phyloP scores from a whole-genome alignment of 2,329 filamentous ascomycete genomes.

The Purpureocillium lavendulum region DNA sequence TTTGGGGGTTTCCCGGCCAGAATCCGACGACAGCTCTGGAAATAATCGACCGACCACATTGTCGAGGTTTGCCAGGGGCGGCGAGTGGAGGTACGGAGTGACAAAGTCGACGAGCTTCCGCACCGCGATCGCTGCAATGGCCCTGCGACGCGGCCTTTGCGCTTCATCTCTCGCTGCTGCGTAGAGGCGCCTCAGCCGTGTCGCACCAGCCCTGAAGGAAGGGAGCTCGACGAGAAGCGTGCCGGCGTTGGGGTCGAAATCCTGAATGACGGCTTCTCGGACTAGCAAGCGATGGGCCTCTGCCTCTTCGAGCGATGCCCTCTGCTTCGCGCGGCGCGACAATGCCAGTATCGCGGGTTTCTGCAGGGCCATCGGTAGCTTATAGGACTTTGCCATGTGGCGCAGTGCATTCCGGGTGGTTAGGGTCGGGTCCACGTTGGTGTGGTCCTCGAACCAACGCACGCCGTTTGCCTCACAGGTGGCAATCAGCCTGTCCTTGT shows the following conservation, averaged over 20 bases:
- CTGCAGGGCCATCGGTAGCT: slow-evolving; percentile 62
- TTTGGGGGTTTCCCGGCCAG: slow-evolving; percentile 17
- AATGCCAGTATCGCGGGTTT: slow-evolving; percentile 56
- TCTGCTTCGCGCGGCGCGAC: slow-evolving; percentile 40
- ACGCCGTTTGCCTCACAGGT: slow-evolving; percentile 64
- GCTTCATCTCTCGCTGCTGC: slow-evolving; percentile 13
- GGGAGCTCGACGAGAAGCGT: slow-evolving; percentile 39
- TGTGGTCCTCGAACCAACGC: slow-evolving; percentile 76
- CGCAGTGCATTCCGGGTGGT: slow-evolving; percentile 78
- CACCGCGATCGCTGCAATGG: slow-evolving; percentile 36
- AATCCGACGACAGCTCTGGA: slow-evolving; percentile 27
- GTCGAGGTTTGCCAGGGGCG: slow-evolving; percentile 34
- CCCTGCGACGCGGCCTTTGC: slow-evolving; percentile 26
- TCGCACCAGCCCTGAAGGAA: slow-evolving; percentile 10
- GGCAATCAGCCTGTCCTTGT: slow-evolving; percentile 64
- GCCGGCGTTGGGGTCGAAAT: slow-evolving; percentile 39
- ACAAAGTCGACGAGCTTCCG: slow-evolving; percentile 41
- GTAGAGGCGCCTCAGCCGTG: slow-evolving; percentile 10
- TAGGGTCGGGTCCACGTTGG: slow-evolving; percentile 69
- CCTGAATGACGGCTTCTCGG: slow-evolving; percentile 33
- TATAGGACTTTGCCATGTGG: slow-evolving; percentile 47
- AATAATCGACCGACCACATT: slow-evolving; percentile 39
- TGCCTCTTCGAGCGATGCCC: slow-evolving; percentile 34
- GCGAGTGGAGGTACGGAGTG: slow-evolving; percentile 36
- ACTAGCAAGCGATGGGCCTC: slow-evolving; percentile 48